phyloP scores from a whole-genome alignment of 139 green algal species.

The Closterium sp. region DNA sequence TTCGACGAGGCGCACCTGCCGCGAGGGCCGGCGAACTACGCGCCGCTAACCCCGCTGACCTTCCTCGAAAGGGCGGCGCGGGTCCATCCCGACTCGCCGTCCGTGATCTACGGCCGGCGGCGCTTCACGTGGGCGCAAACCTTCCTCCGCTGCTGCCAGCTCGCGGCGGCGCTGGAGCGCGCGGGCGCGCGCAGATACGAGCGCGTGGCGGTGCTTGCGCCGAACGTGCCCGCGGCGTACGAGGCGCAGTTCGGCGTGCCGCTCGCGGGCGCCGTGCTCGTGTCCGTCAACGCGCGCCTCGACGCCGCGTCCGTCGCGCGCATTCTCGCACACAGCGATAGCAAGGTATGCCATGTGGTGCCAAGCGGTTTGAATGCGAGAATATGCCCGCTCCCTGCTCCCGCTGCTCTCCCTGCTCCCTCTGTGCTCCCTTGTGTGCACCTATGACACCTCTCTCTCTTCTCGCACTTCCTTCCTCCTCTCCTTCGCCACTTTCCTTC shows the following conservation, averaged over 20 bases:
- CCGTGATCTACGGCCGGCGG: constrained; percentile 12
- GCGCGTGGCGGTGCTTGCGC: constrained; percentile 37
- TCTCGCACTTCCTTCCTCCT: background rate
- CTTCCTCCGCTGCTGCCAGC: constrained; percentile 11
- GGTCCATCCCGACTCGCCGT: constrained; percentile 16
- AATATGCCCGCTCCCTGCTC: too few relatives aligned
- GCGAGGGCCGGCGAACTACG: background rate
- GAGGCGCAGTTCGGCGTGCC: constrained; percentile 49
- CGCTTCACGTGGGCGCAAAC: constrained; percentile 22
- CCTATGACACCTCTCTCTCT: too few relatives aligned
- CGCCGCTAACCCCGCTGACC: constrained; percentile 15
- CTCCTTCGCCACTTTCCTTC: background rate
- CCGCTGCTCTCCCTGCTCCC: background rate
- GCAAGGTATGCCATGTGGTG: background rate
- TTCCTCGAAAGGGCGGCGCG: constrained; percentile 31
- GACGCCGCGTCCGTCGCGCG: constrained; percentile 8
- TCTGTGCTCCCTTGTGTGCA: too few relatives aligned
- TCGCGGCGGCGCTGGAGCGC: constrained; percentile 7
- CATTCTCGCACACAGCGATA: constrained; percentile 23
- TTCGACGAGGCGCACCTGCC: background rate
- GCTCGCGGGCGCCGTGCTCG: constrained; percentile 35
- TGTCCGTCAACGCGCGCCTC: constrained; percentile 41
- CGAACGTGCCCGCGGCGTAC: constrained; percentile 32
- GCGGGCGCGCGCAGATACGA: background rate
- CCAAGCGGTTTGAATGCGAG: too few relatives aligned